These are phyloP conservation scores for Neurospora sp. DNA, from an alignment of 2,329 filamentous ascomycete genomes.

Conservation along the genomic window DNA sequence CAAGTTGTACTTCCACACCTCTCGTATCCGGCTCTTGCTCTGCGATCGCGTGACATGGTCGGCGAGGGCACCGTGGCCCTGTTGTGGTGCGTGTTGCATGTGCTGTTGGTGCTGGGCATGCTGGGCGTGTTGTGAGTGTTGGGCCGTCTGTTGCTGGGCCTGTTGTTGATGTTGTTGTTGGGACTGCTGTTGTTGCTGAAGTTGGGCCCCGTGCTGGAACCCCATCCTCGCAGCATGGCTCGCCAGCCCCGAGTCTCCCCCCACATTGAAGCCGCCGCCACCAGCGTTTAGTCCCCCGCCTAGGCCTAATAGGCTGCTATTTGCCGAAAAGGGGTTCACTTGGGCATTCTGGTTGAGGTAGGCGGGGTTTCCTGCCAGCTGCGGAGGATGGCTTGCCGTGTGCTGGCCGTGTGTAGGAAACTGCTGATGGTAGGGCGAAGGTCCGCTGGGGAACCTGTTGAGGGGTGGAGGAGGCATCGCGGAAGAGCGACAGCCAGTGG, in stretches of 20 bases:
- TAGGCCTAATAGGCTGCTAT: conserved; percentile 45
- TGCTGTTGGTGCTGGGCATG: conserved; percentile 11
- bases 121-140: conserved; percentile 14
- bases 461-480: conserved; percentile 32
- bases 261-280: conserved; percentile 36
- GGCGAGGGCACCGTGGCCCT: conserved; percentile 28
- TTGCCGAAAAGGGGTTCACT: conserved; percentile 57
- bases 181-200: conserved; percentile 49
- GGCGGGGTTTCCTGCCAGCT: conserved; percentile 54
- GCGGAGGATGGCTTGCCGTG: conserved; percentile 34
- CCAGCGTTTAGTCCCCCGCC: conserved; percentile 42
- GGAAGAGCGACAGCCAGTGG: conserved; percentile 15
- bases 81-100: conserved; percentile 6
- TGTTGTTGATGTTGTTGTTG: conserved; percentile 33
- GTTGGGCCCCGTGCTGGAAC: conserved; percentile 63
- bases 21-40: conserved; percentile 73
- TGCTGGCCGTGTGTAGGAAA: conserved; percentile 46
- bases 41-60: conserved; percentile 45
- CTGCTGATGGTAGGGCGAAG: conserved; percentile 38
- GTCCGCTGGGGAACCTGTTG: conserved; percentile 36
- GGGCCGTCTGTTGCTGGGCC: conserved; percentile 11
- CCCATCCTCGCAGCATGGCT: conserved; percentile 83
- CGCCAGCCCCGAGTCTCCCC: conserved; percentile 60
- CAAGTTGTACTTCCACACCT: conserved; percentile 91
- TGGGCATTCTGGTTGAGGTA: conserved; percentile 62